Base-by-base conservation (phyloP, 768 basidiomycete species). In the Xerocomus spinulosus region DNA sequence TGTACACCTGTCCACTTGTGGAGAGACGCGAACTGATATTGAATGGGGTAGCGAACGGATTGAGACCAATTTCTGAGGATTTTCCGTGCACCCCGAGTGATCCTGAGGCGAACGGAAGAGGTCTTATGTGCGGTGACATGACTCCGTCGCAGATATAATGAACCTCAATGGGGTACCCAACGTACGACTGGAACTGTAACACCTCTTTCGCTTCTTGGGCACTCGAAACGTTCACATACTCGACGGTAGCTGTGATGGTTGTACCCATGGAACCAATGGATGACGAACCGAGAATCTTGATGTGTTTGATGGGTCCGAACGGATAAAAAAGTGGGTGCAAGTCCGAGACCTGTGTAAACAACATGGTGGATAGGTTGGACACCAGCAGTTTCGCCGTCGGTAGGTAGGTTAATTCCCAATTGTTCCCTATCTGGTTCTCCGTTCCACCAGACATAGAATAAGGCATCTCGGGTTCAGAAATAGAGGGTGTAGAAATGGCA, bases 281-380 rank as follows among this genome's bases (percentile, higher is more conserved):
- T 23, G 49, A 54, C 30, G 62, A 40, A 26, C 73, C 66, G 12
- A 83, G 49, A 33, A 73, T 73, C 53, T 78, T 77, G 44, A 88
- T 73, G 45, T 77, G 77, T 58, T 81, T 80, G 60, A 87, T 78
- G 25, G 73, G 68, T 13, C 87, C 87, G 58, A 82, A 89, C 20
- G 87, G 87, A 63, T 73, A 79, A 49, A 89, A 76, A 32, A 89
- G 71, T n/a, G 86, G 86, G 42, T 84, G 75, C 53, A 88, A 65
- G 58, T 89, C 87, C 43, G 77, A 73, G 38, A 71, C 65, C 59
- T 83, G 78, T 47, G 83, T 78, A 62, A 89, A 89, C 34, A 89
- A 66, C 35, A 85, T 56, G 24, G 75, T 70, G 35, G 87, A 81
- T 54, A 90, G 66, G 50, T 86, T 83, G 49, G 73, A 76, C 41